Conservation (phyloP, 2,329 filamentous ascomycete species). For the Colletotrichum sp. region DNA sequence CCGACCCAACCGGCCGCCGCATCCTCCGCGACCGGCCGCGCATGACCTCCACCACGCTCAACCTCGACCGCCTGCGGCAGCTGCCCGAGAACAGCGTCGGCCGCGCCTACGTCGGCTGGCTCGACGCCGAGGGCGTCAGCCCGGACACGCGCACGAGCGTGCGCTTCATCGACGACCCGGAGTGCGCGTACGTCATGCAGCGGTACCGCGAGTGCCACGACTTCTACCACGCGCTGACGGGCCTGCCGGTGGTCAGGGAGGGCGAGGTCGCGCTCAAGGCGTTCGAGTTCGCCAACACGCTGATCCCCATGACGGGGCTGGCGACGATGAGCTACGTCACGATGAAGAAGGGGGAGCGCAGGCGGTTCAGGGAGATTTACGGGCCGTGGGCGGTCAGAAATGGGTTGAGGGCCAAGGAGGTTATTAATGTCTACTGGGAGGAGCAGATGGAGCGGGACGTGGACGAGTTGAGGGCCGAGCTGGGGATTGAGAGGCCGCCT, state of each 20-base stretch:
- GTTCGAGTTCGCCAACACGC: slow-evolving; percentile 94
- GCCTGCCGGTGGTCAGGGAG: slow-evolving; percentile 89
- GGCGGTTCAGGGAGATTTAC: slow-evolving; percentile 76
- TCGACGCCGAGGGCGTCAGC: slow-evolving; percentile 92
- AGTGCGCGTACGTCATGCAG: slow-evolving; percentile 99
- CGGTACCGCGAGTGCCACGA: slow-evolving; percentile 97
- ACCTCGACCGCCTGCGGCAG: slow-evolving; percentile 71
- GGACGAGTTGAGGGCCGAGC: slow-evolving; percentile 70
- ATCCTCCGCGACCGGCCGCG: slow-evolving; percentile 91
- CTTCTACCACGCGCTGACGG: slow-evolving; percentile 95
- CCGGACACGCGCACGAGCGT: slow-evolving; percentile 87
- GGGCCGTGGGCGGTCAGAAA: slow-evolving; percentile 91
- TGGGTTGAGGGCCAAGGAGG: slow-evolving; percentile 75
- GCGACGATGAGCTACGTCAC: slow-evolving; percentile 86
- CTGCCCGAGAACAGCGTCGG: slow-evolving; percentile 80
- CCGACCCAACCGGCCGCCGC: slow-evolving; percentile 80
- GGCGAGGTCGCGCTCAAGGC: slow-evolving; percentile 97
- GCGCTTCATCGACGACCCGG: slow-evolving; percentile 90
- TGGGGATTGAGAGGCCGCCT: slow-evolving; percentile 88
- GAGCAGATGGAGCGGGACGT: slow-evolving; percentile 89
- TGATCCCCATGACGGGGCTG: slow-evolving; percentile 93
- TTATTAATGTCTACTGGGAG: slow-evolving; percentile 99
- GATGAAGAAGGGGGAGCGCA: slow-evolving; percentile 80
- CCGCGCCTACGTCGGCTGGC: slow-evolving; percentile 82
- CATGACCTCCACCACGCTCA: slow-evolving; percentile 77